Evolutionary conservation across 768 basidiomycete genomes (phyloP), one percentile per base, ranked within the genome.

Genomic region (Symmetrospora coprosmae): DNA sequence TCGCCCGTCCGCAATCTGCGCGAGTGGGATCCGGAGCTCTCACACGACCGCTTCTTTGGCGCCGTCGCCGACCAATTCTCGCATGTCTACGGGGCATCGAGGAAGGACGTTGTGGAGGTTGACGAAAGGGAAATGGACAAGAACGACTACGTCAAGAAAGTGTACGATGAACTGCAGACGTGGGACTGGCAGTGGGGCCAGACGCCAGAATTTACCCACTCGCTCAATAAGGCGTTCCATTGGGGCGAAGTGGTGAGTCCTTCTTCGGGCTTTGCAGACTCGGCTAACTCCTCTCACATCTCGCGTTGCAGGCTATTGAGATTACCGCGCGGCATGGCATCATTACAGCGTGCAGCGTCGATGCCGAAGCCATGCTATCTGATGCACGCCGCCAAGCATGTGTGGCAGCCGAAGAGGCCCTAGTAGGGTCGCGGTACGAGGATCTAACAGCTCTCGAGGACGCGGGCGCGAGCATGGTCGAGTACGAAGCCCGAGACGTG

Each of bases 121-220:
- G 78, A 81, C n/a, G 74, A 76, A 4, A 71, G 74, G 9, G 76
- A 76, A 11, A 64, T 78, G 23, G 72, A 72, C 41, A 68, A 68
- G 35, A 76, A 81, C 0, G 78, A 78, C 34, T 82, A 84, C 68
- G 83, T 94, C 17, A 75, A 73, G 60, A 71, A 77, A 27, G 85
- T 86, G 6, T 83, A 86, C 71, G 72, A 75, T 0, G 88, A 92
- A 69, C 75, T 99, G 13, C 66, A 91, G 90, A 82, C 78, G 33
- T 96, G 94, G 94, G 79, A 87, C 21, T 97, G 91, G 89, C 76
- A 79, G 14, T 94, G 82, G 67, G 92, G 91, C 0, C 86, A 91
- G 69, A 92, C 91, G 0, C 90, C 91, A 39, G 86, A 92, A 69
- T 97, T 99, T 70, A 83, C 81, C 6, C 85, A 87, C 67, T 75